Percentiles rank a stretch among this genome's conserved stretches.
Conservation (phyloP, 257 asterid genomes). For the Solanum sitiens region DNA sequence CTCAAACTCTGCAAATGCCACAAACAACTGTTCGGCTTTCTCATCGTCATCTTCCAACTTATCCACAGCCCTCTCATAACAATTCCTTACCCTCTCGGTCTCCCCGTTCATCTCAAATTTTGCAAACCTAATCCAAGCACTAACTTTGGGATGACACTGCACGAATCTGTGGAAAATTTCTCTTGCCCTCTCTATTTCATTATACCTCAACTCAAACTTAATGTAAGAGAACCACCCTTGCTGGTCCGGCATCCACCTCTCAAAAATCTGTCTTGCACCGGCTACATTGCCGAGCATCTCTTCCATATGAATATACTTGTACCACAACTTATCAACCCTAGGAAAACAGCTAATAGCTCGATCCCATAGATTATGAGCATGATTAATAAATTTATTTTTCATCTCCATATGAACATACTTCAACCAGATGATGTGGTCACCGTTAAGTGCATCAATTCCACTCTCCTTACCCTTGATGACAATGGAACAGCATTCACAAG, state of each 20-base stretch:
- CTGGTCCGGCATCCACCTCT: neutral
- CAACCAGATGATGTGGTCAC: neutral
- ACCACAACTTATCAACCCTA: neutral
- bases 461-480: neutral
- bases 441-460: neutral
- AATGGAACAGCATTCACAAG: neutral
- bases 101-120: neutral
- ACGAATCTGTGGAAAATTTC: neutral
- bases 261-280: neutral
- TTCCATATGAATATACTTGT: neutral
- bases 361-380: neutral
- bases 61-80: too few relatives aligned
- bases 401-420: neutral
- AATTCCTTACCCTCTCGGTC: too few relatives aligned
- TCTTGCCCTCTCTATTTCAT: neutral
- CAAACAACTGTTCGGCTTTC: constrained; percentile 57
- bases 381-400: neutral
- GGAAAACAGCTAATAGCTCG: neutral
- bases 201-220: neutral
- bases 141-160: neutral
- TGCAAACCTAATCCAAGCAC: neutral
- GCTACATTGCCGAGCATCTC: neutral
- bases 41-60: constrained; percentile 38
- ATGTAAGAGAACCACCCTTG: neutral
- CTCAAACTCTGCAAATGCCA: constrained; percentile 16